Evolutionary conservation across 495 filamentous ascomycete species (phyloP), one percentile per base, ranked within the genome.

Genomic region (Echria macrotheca): DNA sequence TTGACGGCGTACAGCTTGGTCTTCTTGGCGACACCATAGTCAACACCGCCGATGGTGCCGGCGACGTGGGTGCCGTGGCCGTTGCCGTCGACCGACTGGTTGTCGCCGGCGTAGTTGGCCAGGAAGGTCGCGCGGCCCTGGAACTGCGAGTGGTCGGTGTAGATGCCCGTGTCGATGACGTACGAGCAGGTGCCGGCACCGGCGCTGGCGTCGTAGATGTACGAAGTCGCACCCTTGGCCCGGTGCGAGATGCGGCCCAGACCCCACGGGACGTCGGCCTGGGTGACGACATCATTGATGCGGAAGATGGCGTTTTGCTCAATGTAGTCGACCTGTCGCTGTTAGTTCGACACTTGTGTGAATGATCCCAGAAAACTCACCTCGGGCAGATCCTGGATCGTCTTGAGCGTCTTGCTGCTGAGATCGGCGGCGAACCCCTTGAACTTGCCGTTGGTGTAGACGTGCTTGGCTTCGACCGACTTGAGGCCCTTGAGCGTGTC

Each of bases 1-100:
- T 86, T 86, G 63, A 86, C 82, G 44, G 77, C 81, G 52, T 81
- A 74, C 28, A 88, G 64, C 21, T 56, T 63, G 15, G 80, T 81
- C 54, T 76, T 74, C 69, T 87, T 87, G 45, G 83, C 75, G 39
- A 87, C 72, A 54, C 83, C 84, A 53, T 79, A 84, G 11, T 76
- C 79, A 42, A 50, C 61, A 6, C 77, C 77, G 36, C 72, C 83
- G 42, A 84, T 77, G 33, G 81, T 86, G 28, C 81, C 83, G 17
- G 81, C 72, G 23, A 80, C 75, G 66, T 85, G 82, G 2, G 84
- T 87, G 44, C 83, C 84, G 53, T 73, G 67, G 42, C 67, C 67
- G 48, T 69, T 67, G 45, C 60, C 66, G 37, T 77, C 71, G 14
- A 59, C 56, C 59, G 65, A 51, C 29, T 55, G 24, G 37, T 43